Base-by-base conservation (phyloP, 73 alveolate genomes). In the Loxodes magnus region DNA sequence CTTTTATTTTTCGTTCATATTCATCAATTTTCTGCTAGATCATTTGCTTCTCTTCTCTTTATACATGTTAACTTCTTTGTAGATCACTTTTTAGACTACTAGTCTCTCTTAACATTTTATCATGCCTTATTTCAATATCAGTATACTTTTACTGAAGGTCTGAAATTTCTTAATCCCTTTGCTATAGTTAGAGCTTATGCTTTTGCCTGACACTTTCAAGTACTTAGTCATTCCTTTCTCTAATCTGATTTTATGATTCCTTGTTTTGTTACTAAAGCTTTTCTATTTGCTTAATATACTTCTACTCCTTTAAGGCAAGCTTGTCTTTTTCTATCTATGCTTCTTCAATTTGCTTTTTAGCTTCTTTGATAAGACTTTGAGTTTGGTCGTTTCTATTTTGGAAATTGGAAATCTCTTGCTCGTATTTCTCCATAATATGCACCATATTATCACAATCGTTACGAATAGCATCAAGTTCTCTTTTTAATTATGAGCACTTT, bases 321-420 rank as follows among this genome's bases (percentile, higher is more conserved):
- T 66, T 33, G 54, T 75, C 89, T 33, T 68, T 48, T 41, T 75
- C 89, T 12, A 50, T 9, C 25, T 51, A 27, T n/a, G 83, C 66
- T 33, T 75, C 89, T 43, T 75, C 89, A 4, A 61, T 58, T 14
- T 52, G 20, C 55, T 58, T 71, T 52, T 75, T 67, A 51, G 69
- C 37, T 27, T 75, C 83, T 3, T 33, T 48, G 3, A 67, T 70
- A 19, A 68, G 30, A 7, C 20, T 10, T 2, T 43, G 55, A 10
- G 68, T 39, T 4, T 68, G 19, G 31, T 60, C 67, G 24, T 73
- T 75, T 35, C 68, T 75, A 35, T 75, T 51, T 36, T 75, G 68
- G 43, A 60, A 59, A 22, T 48, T 20, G 5, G 69, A 77, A 9
- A 75, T 37, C 29, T 56, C 56, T 21, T 57, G 35, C 41, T 75